Conservation (phyloP, 768 basidiomycete genomes). For the Phylloporus sp. region DNA sequence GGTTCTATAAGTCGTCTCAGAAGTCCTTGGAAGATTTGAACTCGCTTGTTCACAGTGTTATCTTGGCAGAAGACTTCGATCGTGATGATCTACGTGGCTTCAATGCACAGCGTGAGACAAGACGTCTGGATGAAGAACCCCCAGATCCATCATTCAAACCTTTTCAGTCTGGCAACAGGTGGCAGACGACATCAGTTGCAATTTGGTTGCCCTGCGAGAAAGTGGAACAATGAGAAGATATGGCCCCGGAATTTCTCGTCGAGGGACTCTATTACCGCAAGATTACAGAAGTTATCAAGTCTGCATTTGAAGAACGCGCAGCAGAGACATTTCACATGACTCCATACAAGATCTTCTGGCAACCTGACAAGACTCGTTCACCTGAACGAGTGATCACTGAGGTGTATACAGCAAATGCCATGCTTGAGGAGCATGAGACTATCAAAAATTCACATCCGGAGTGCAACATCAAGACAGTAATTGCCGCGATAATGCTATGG, state of each 20-base stretch:
- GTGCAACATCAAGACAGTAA: slow-evolving; percentile 15
- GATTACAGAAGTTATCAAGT: slow-evolving; percentile 20
- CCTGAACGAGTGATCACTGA: slow-evolving; percentile 20
- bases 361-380: background rate
- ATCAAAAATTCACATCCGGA: slow-evolving; percentile 2
- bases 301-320: slow-evolving; percentile 18
- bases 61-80: background rate
- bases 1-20: background rate
- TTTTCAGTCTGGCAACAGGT: slow-evolving; percentile 3
- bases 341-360: slow-evolving; percentile 13
- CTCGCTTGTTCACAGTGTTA: background rate
- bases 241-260: slow-evolving; percentile 10
- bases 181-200: slow-evolving; percentile 7
- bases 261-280: slow-evolving; percentile 27
- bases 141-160: background rate
- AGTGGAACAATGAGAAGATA: background rate
- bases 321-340: slow-evolving; percentile 11
- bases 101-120: background rate
- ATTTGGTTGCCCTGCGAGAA: slow-evolving; percentile 5
- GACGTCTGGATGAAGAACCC: background rate
- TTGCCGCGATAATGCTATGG: slow-evolving; percentile 7
- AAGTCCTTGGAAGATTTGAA: background rate
- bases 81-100: background rate
- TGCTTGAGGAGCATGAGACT: slow-evolving; percentile 13
- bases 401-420: slow-evolving; percentile 16